Base-by-base conservation (phyloP, 371 early-diverging fungal species). In the Syncephalastrum sp. region DNA sequence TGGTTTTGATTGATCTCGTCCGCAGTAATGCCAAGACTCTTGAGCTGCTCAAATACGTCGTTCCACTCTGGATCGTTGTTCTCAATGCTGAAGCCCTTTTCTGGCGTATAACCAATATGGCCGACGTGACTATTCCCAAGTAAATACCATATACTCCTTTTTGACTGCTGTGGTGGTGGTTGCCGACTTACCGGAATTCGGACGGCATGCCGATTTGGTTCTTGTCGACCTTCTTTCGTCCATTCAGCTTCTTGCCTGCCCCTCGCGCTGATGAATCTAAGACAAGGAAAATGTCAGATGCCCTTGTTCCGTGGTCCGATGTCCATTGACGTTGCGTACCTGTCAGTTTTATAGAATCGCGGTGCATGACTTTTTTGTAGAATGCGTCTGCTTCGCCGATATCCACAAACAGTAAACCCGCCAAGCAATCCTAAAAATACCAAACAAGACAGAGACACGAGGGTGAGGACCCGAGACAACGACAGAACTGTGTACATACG, bases 331-430 rank as follows among this genome's bases (percentile, higher is more conserved):
- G 21, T 21, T 47, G 16, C n/a, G 17, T 60, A 70, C 61, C 61
- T 68, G 75, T 60, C 69, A 64, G 38, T 63, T 55, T 47, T 57
- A 54, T 33, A n/a, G 70, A 51, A 12, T 83, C 77, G 24, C 88
- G 82, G 57, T 74, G 70, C 25, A 68, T 61, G 13, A 90, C 80
- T 65, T 85, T 88, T 52, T 89, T 85, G 64, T 80, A 81, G 65
- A 96, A 94, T 41, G 75, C 70, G 3, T 74, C 66, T 1, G 94
- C 95, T 60, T 95, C 96, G 53, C 73, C 79, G 49, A 86, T 91
- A 63, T 94, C 91, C 19, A 90, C 91, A 72, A 96, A 96, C 10
- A 91, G 90, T 29, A 96, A 79, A 2, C 89, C 97, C 25, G 89
- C 86, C 42, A 90, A 68, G 54, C 82, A 84, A 58, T 84, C 76